Conservation (phyloP, 78 protist species). For the Isochrysis galbana region DNA sequence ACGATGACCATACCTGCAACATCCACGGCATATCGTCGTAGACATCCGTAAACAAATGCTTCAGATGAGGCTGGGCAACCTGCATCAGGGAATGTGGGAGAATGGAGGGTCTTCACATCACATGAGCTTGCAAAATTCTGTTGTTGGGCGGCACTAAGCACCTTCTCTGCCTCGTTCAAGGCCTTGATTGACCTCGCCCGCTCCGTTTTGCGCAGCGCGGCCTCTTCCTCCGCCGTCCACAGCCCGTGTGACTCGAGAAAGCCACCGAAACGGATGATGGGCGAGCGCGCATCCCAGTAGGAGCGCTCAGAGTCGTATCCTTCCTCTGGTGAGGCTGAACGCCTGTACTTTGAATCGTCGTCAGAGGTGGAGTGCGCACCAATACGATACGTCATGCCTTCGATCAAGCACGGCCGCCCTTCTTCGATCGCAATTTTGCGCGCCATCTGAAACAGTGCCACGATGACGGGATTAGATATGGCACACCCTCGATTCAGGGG, state of each 20-base stretch:
- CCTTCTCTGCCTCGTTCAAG: conserved; percentile 59
- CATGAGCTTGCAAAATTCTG: too few relatives aligned
- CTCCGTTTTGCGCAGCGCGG: not conserved
- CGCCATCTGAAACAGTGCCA: too few relatives aligned
- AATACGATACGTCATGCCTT: not conserved
- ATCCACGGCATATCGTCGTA: conserved; percentile 59
- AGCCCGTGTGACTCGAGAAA: conserved; percentile 37
- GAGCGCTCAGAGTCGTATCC: conserved; percentile 63
- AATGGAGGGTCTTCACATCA: too few relatives aligned
- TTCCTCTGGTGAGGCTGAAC: not conserved
- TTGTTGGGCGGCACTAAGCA: too few relatives aligned
- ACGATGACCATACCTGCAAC: too few relatives aligned
- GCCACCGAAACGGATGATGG: conserved; percentile 57
- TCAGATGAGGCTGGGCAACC: conserved; percentile 59
- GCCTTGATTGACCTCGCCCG: conserved; percentile 46
- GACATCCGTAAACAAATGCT: conserved; percentile 78
- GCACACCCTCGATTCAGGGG: too few relatives aligned
- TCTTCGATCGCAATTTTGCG: conserved; percentile 61
- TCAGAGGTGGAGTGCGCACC: conserved; percentile 88
- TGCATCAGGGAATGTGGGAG: too few relatives aligned
- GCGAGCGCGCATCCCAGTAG: conserved; percentile 59
- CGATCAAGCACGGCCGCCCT: conserved; percentile 71
- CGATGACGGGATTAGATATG: too few relatives aligned
- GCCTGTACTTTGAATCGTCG: conserved; percentile 87
- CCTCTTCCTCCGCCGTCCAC: conserved; percentile 60